Evolutionary conservation across 2,329 filamentous ascomycete species (phyloP).

Genomic region (Paraconiothyrium sp.): DNA sequence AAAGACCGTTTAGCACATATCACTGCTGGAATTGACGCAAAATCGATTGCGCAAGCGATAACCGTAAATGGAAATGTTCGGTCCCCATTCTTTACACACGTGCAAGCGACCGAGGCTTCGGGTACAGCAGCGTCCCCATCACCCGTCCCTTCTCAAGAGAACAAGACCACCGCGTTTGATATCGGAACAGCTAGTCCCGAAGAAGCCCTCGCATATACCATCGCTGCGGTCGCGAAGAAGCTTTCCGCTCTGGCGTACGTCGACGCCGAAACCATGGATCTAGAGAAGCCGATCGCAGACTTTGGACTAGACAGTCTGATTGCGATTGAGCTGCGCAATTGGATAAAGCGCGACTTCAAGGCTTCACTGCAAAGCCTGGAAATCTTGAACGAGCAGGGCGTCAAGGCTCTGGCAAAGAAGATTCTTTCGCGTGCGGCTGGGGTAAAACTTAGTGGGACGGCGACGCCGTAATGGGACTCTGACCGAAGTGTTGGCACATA

Average conservation of each 20-base stretch:
- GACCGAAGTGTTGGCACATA: not conserved
- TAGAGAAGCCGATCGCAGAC: conserved; percentile 6
- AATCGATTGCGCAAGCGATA: not conserved
- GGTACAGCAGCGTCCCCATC: not conserved
- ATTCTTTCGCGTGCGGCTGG: conserved; percentile 2
- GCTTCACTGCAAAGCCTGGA: conserved; percentile 4
- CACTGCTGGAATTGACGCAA: not conserved
- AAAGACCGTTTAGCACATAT: not conserved
- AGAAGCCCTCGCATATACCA: conserved; percentile 1
- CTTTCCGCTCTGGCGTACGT: conserved; percentile 1
- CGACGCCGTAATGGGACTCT: not conserved
- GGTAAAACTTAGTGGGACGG: not conserved
- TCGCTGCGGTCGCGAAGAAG: not conserved
- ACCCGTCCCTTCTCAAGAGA: not conserved
- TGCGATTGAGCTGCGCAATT: conserved; percentile 10
- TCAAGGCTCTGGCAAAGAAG: conserved; percentile 1
- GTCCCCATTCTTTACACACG: conserved; percentile 9
- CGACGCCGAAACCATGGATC: conserved; percentile 1
- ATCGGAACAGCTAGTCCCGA: not conserved
- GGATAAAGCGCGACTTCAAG: conserved; percentile 7
- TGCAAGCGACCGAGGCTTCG: not conserved
- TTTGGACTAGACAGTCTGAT: conserved; percentile 5
- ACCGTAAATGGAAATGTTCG: not conserved
- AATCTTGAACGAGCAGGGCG: conserved; percentile 2
- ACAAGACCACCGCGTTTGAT: not conserved